phyloP scores from a whole-genome alignment of 1,284 basidiomycete species.

The Puccinia horiana region DNA sequence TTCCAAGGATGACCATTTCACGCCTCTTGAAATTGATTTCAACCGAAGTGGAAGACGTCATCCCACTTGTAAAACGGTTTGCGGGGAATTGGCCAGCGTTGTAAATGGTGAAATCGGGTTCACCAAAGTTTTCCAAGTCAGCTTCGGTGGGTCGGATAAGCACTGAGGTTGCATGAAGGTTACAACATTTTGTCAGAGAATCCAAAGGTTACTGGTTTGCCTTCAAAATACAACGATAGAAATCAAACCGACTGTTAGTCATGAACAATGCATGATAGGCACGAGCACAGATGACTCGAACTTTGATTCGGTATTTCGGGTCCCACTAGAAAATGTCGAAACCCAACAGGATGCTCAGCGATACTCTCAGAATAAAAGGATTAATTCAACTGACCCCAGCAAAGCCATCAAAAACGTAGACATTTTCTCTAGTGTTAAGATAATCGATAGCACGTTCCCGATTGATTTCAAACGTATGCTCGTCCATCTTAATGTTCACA shows the following conservation, averaged over 20 bases:
- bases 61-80: conserved; percentile 99
- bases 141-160: conserved; percentile 94
- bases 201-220: conserved; percentile 11
- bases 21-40: conserved; percentile 99
- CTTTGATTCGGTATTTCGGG: conserved; percentile 99
- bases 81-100: conserved; percentile 99
- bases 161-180: conserved; percentile 66
- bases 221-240: conserved; percentile 14
- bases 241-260: conserved; percentile 67
- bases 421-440: conserved; percentile 96
- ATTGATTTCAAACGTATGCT: conserved; percentile 98
- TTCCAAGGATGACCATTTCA: conserved; percentile 99
- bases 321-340: conserved; percentile 68
- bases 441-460: conserved; percentile 99
- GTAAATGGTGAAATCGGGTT: conserved; percentile 99
- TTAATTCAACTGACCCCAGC: conserved; percentile 66
- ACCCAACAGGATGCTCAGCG: neutral
- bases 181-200: conserved; percentile 34
- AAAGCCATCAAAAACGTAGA: conserved; percentile 97
- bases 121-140: conserved; percentile 91
- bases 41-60: conserved; percentile 97
- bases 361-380: neutral
- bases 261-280: conserved; percentile 99
- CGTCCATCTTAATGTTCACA: conserved; percentile 99
- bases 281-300: conserved; percentile 95